Conservation (phyloP, 2,329 filamentous ascomycete genomes). For the Arthrocladium fulminans region DNA sequence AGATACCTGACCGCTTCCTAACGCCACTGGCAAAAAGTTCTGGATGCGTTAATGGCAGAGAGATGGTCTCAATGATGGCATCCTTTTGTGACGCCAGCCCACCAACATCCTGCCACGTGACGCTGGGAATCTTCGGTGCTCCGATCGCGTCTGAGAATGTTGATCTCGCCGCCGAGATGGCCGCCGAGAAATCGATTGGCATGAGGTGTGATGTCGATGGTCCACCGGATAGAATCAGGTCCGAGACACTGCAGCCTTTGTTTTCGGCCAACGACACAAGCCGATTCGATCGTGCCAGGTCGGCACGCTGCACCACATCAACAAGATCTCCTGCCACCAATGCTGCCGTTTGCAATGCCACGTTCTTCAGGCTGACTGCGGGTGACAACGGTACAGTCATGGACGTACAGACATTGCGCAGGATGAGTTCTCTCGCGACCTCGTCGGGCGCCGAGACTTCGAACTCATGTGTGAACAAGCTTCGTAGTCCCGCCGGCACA, state of each 20-base stretch:
- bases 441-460: conserved; percentile 92
- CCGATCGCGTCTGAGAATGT: conserved; percentile 97
- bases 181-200: conserved; percentile 77
- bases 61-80: conserved; percentile 93
- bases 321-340: conserved; percentile 89
- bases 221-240: conserved; percentile 83
- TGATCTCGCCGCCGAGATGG: conserved; percentile 89
- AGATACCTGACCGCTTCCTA: conserved; percentile 91
- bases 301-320: conserved; percentile 84
- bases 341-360: conserved; percentile 91
- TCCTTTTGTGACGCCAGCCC: conserved; percentile 91
- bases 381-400: conserved; percentile 67
- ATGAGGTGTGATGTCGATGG: conserved; percentile 68
- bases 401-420: conserved; percentile 68
- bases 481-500: conserved; percentile 78
- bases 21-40: conserved; percentile 95
- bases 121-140: conserved; percentile 94
- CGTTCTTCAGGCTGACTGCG: conserved; percentile 71
- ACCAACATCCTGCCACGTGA: conserved; percentile 92
- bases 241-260: conserved; percentile 33
- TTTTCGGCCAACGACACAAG: conserved; percentile 59
- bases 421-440: conserved; percentile 77
- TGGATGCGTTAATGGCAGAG: conserved; percentile 79
- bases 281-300: conserved; percentile 65
- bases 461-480: conserved; percentile 89